phyloP scores from a whole-genome alignment of 78 protist species.

The Speleostelium caveatum region DNA sequence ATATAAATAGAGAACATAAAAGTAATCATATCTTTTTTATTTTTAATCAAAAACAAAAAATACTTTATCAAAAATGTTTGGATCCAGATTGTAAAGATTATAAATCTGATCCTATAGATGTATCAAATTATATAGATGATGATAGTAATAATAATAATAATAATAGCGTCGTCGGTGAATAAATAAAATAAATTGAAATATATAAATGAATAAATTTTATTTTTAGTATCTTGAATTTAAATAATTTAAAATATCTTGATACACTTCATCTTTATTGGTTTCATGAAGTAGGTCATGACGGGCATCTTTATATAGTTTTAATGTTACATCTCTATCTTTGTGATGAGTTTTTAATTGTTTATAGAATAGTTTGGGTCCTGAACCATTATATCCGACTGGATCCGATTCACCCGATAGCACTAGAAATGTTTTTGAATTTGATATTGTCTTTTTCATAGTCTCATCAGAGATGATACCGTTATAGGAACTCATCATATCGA shows the following conservation, averaged over 20 bases:
- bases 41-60: background rate
- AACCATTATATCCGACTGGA: background rate
- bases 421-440: background rate
- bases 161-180: no score
- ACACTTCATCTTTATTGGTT: background rate
- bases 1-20: constrained; percentile 38
- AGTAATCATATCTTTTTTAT: constrained; percentile 13
- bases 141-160: no score
- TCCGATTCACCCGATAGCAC: background rate
- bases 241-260: background rate
- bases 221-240: background rate
- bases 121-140: no score
- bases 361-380: background rate
- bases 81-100: constrained; percentile 23
- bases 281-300: background rate
- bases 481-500: background rate
- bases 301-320: background rate
- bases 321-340: background rate
- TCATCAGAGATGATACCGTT: background rate
- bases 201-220: no score
- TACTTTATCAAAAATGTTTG: constrained; percentile 7
- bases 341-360: background rate
- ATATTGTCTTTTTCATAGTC: no score
- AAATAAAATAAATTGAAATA: no score
- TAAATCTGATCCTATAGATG: constrained; percentile 1